phyloP scores from a whole-genome alignment of 2,329 filamentous ascomycete genomes.

The Cadophora sp. region DNA sequence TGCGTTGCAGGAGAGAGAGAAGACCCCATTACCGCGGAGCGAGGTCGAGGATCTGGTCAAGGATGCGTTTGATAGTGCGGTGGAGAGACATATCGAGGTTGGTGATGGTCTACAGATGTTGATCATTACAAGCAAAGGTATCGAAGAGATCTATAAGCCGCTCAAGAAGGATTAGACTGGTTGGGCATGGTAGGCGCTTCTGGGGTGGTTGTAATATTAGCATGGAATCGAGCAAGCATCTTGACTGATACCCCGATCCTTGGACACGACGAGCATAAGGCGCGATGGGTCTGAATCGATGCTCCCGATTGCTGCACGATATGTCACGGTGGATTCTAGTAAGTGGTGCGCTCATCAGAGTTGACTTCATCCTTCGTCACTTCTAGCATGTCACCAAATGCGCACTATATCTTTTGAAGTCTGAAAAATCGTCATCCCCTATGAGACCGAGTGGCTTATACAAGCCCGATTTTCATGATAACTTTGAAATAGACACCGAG shows the following conservation, averaged over 20 bases:
- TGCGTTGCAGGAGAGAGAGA: conserved; percentile 74
- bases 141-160: conserved; percentile 82
- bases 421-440: too few relatives aligned
- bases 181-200: conserved; percentile 22
- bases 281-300: background rate
- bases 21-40: conserved; percentile 71
- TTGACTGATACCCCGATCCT: conserved; percentile 8
- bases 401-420: too few relatives aligned
- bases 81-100: conserved; percentile 98
- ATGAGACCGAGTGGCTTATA: too few relatives aligned
- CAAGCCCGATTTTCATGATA: too few relatives aligned
- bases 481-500: too few relatives aligned
- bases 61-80: conserved; percentile 97
- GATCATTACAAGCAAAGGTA: conserved; percentile 86
- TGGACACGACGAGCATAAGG: background rate
- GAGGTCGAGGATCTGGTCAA: conserved; percentile 88
- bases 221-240: conserved; percentile 23
- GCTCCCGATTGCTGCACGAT: background rate
- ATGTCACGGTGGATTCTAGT: too few relatives aligned
- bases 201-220: conserved; percentile 31
- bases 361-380: too few relatives aligned
- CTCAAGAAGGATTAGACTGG: conserved; percentile 83
- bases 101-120: conserved; percentile 96
- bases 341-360: background rate
- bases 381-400: too few relatives aligned